Evolutionary conservation across 345 rosid genomes (phyloP), one percentile per base, ranked within the genome.

Genomic region (Raphanus raphanistrum): DNA sequence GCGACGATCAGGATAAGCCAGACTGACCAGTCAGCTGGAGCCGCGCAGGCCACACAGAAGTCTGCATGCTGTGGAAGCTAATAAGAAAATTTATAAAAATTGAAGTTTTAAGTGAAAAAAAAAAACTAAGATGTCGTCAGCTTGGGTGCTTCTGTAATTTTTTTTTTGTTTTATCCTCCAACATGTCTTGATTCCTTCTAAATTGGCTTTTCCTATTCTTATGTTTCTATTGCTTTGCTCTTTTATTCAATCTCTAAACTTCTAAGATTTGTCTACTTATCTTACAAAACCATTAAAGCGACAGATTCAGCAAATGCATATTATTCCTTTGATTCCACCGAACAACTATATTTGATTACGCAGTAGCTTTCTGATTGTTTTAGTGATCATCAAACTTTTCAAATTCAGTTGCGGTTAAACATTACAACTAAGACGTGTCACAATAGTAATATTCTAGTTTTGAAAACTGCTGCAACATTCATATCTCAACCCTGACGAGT

Each of bases 21-120:
- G 76, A 62, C 80, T 0, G 77, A 82, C 72, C 80, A 75, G 68
- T 82, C 77, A 12, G 69, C 68, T 79, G 82, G 82, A 54, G 57
- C 82, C 36, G 71, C 74, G n/a, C 80, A 82, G 70, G 82, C 85
- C 7, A 80, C 85, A 26, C 82, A 79, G 77, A 82, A 76, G 57
- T 82, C 85, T 48, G 85, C 80, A 26, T 82, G 83, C 70, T 57
- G 74, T 70, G 61, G 83, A 77, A 72, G 68, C 69, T 82, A 69
- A 21, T 21, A 41, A 67, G 61, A 68, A 6, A 25, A 50, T n/a
- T n/a, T 38, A 52, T 26, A 29, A 4, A 15, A 65, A 59, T n/a
- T 45, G 29, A 73, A 68, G 69, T 45, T 63, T 45, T 32, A 66
- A 61, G 74, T 60, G 2, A 8, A 10, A 58, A 31, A n/a, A 5